Conservation (phyloP, 495 filamentous ascomycete genomes). For the Hypoxylon intermedium region DNA sequence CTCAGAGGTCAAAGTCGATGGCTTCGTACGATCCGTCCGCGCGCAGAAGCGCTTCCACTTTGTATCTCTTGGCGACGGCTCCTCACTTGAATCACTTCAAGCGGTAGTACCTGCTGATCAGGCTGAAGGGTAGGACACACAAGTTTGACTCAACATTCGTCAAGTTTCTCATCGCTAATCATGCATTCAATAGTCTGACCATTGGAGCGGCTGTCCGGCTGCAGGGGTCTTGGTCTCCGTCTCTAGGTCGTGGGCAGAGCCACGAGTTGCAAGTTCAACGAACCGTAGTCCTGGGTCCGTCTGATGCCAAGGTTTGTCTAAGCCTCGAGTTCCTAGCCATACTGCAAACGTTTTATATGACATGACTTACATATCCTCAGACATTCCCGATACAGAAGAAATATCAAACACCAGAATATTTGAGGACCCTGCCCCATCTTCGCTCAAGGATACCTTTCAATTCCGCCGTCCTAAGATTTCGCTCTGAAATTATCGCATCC, state of each 20-base stretch:
- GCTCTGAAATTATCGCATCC: conserved; percentile 78
- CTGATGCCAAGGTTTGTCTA: conserved; percentile 76
- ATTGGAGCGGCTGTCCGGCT: conserved; percentile 82
- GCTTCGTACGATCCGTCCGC: conserved; percentile 83
- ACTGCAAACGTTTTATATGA: conserved; percentile 27
- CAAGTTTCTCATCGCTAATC: conserved; percentile 29
- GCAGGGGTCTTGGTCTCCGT: conserved; percentile 78
- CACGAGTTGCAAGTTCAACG: conserved; percentile 78
- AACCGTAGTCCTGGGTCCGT: conserved; percentile 73
- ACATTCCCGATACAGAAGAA: conserved; percentile 93
- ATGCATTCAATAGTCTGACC: conserved; percentile 65
- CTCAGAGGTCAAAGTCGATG: conserved; percentile 64
- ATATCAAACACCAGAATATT: conserved; percentile 86
- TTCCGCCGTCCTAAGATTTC: conserved; percentile 77
- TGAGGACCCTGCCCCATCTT: conserved; percentile 88
- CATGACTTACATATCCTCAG: conserved; percentile 53
- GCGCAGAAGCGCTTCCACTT: conserved; percentile 85
- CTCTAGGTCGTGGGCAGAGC: conserved; percentile 72
- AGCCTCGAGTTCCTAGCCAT: conserved; percentile 2
- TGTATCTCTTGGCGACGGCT: conserved; percentile 87
- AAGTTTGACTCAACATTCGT: conserved; percentile 27
- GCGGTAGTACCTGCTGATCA: conserved; percentile 78
- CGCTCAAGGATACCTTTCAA: conserved; percentile 84
- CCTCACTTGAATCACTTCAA: conserved; percentile 78
- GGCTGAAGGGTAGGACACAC: conserved; percentile 73